Evolutionary conservation across 2,329 filamentous ascomycete genomes (phyloP).

Genomic region (Talaromyces islandicus): DNA sequence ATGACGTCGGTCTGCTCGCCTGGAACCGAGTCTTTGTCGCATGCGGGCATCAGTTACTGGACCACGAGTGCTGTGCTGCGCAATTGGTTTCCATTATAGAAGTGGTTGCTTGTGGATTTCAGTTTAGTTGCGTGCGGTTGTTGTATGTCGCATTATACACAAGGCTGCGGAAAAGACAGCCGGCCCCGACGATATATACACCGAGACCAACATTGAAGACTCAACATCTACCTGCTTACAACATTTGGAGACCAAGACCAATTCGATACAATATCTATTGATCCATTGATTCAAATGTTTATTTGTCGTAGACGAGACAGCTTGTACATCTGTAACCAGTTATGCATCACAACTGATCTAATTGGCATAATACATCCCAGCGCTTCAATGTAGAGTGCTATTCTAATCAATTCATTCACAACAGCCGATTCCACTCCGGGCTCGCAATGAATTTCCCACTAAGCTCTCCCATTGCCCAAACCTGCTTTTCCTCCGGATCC

Average conservation of each 20-base stretch:
- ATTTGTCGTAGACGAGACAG: too few species aligned
- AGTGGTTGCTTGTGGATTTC: background rate
- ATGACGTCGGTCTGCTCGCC: constrained; percentile 5
- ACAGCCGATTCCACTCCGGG: constrained; percentile 48
- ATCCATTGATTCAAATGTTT: too few species aligned
- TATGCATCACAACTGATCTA: too few species aligned
- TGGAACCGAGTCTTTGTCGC: background rate
- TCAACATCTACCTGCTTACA: too few species aligned
- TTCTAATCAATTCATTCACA: background rate
- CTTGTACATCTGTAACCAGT: too few species aligned
- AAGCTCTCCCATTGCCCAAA: constrained; percentile 56
- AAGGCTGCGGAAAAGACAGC: background rate
- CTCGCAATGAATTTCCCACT: constrained; percentile 59
- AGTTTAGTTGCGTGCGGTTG: background rate
- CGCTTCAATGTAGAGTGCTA: too few species aligned
- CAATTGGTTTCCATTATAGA: background rate
- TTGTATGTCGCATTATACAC: background rate
- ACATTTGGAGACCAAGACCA: too few species aligned
- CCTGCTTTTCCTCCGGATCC: constrained; percentile 18
- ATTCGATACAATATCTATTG: too few species aligned
- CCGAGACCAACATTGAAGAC: too few species aligned
- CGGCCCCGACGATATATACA: background rate
- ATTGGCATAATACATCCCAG: background rate
- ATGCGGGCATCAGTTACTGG: background rate
- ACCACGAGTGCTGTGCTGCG: background rate